Conservation (phyloP, 306 rosid species). For the Ochetophila trinervis region DNA sequence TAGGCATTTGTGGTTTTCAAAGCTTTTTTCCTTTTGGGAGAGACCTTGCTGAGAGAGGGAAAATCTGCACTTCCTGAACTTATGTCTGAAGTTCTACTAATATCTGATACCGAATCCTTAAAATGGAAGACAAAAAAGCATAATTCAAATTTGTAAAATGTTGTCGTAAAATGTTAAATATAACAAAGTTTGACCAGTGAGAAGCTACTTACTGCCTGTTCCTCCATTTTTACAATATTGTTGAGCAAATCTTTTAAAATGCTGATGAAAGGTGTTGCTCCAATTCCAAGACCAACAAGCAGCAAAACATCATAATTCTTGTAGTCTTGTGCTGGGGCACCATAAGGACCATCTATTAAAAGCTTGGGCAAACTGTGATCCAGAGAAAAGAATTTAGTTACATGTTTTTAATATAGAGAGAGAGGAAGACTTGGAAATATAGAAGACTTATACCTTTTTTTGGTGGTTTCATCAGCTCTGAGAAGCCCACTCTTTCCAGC, state of each 20-base stretch:
- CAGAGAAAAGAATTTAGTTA: conserved; percentile 12
- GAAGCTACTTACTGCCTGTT: conserved; percentile 74
- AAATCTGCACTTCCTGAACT: conserved; percentile 57
- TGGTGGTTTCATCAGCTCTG: conserved; percentile 95
- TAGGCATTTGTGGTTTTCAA: conserved; percentile 92
- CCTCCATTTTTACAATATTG: conserved; percentile 91
- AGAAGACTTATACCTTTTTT: conserved; percentile 57
- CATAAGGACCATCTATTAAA: conserved; percentile 94
- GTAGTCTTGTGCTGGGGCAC: conserved; percentile 97
- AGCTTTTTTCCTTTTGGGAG: conserved; percentile 63
- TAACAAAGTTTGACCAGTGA: neutral
- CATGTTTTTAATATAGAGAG: conserved; percentile 1
- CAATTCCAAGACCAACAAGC: conserved; percentile 96
- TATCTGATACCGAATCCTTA: conserved; percentile 69
- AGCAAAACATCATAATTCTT: conserved; percentile 83
- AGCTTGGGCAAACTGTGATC: conserved; percentile 81
- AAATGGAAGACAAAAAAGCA: conserved; percentile 11
- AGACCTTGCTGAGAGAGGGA: conserved; percentile 37
- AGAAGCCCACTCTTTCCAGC: conserved; percentile 95
- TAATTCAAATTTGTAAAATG: neutral
- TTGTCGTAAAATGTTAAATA: neutral
- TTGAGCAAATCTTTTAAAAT: conserved; percentile 90
- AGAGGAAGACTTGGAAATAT: conserved; percentile 15
- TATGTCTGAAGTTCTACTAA: conserved; percentile 57
- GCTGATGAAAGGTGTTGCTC: conserved; percentile 99